Conservation (phyloP, 768 basidiomycete genomes). For the Russula foetens region DNA sequence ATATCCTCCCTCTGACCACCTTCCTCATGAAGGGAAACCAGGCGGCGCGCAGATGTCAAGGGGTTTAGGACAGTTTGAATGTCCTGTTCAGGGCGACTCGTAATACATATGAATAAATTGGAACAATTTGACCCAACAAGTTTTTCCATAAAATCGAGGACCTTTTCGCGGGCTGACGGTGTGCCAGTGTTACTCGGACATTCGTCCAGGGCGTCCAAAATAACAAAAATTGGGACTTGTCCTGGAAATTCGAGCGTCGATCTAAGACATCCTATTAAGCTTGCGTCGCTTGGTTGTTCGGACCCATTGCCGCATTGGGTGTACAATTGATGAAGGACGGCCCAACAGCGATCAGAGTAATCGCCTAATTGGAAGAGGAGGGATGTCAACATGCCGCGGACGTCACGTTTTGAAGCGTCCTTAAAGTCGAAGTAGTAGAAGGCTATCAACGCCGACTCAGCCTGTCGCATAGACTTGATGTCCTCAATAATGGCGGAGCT, state of each 20-base stretch:
- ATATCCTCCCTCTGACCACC: background rate
- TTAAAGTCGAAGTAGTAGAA: background rate
- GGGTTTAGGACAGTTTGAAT: background rate
- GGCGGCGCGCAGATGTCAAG: background rate
- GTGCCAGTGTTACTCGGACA: background rate
- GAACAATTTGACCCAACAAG: background rate
- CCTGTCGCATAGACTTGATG: background rate
- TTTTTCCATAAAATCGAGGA: background rate
- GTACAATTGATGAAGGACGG: background rate
- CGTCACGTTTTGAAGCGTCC: background rate
- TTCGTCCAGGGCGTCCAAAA: background rate
- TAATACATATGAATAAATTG: background rate
- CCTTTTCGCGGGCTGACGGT: background rate
- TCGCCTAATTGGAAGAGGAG: background rate
- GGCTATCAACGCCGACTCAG: background rate
- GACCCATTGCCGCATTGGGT: background rate
- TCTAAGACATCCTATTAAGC: background rate
- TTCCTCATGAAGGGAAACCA: slow-evolving; percentile 5
- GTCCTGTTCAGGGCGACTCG: slow-evolving; percentile 2
- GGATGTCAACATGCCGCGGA: background rate
- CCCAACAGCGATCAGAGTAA: background rate
- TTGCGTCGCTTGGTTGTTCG: background rate
- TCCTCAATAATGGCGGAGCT: background rate
- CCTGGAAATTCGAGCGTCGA: background rate
- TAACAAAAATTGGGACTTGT: background rate